Evolutionary conservation across 441 rosid species (phyloP), one percentile per base, ranked within the genome.

Genomic region (Theobroma grandiflorum): DNA sequence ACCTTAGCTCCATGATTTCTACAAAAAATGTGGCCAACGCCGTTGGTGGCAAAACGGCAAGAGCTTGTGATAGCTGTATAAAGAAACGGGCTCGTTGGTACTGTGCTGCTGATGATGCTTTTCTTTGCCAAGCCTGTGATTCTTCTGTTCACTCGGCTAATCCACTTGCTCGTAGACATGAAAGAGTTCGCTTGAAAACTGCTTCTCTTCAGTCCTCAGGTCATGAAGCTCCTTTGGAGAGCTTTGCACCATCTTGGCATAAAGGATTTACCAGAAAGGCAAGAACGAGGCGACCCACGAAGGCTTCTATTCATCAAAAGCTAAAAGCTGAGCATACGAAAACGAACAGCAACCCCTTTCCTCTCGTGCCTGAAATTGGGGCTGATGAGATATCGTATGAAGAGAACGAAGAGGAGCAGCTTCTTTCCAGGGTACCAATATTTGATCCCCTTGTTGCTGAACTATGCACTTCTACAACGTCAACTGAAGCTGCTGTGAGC

Each of bases 101-200:
- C 81, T 95, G 99, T 47, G 96, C 97, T 0, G 95, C 99, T 2
- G 99, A 96, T 73, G 99, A 96, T 84, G 99, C 99, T 18, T 95
- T 96, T 75, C 96, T 96, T 62, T 96, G 99, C 85, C 98, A 93
- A 79, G 80, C 88, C 42, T 96, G 99, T 59, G 98, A 96, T 69
- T 82, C 88, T 49, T 88, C 93, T 3, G 94, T 96, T 31, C 99
- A 96, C 84, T 93, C 98, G 8, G 98, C 98, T 1, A 92, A 96
- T 72, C 89, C 92, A 10, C 84, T 95, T 0, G 98, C 99, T 8
- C 89, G 94, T 38, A 85, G 99, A 58, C 98, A 96, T 70, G 94
- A 92, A 82, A 85, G 98, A 69, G 94, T 95, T 68, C 96, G 94
- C 8, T 81, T 96, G 63, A 95, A 93, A 86, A 82, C 89, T 3